Evolutionary conservation across 768 basidiomycete genomes (phyloP).

Genomic region (Lentinus brumalis): DNA sequence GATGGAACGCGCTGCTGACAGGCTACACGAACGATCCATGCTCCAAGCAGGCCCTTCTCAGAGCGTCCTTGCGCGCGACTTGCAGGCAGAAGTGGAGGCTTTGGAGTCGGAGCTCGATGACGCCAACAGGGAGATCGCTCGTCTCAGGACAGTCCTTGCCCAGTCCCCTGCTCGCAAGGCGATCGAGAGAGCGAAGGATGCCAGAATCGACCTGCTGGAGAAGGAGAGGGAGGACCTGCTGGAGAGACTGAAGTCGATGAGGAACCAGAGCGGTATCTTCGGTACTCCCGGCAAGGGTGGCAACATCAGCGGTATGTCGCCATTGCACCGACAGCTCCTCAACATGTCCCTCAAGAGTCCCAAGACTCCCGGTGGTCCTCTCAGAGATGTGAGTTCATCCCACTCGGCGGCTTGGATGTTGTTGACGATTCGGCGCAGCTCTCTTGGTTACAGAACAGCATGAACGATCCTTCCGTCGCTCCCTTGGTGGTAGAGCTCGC

Average conservation of each 20-base stretch:
- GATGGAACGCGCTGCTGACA: conserved; percentile 56
- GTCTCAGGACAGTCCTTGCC: conserved; percentile 62
- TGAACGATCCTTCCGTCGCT: conserved; percentile 54
- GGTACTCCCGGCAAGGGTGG: conserved; percentile 57
- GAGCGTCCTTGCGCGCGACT: conserved; percentile 40
- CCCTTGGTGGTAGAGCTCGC: conserved; percentile 74
- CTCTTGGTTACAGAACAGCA: conserved; percentile 71
- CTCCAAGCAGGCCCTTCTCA: conserved; percentile 30
- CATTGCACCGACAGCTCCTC: conserved; percentile 72
- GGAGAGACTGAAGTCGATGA: conserved; percentile 65
- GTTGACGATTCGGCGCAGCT: conserved; percentile 45
- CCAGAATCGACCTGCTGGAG: conserved; percentile 75
- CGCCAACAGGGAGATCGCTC: conserved; percentile 75
- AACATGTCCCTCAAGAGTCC: conserved; percentile 70
- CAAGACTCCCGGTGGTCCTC: conserved; percentile 76
- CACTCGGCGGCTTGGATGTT: neutral
- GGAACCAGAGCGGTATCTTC: conserved; percentile 52
- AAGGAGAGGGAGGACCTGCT: conserved; percentile 74
- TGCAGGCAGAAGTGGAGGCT: conserved; percentile 54
- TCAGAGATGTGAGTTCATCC: conserved; percentile 63
- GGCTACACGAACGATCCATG: conserved; percentile 28
- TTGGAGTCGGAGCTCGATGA: conserved; percentile 78
- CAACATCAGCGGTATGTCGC: conserved; percentile 67
- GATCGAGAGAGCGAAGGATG: conserved; percentile 74
- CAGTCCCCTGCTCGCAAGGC: conserved; percentile 79